Evolutionary conservation across 345 rosid species (phyloP).

Genomic region (Gossypium bickii): DNA sequence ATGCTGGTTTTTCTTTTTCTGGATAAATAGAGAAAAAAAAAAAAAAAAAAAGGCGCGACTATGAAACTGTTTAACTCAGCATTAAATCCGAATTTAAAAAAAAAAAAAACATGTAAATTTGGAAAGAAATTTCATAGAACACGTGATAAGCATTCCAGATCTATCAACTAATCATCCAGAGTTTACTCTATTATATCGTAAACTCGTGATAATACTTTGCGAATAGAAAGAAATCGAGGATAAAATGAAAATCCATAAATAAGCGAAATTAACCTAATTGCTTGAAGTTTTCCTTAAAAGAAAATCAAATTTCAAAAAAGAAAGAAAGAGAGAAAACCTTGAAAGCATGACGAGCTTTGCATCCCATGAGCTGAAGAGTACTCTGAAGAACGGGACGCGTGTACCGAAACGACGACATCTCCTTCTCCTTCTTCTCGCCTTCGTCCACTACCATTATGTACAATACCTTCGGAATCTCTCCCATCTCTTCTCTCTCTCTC

Average conservation of each 20-base stretch:
- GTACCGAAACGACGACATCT: conserved; percentile 58
- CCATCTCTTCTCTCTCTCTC: conserved; percentile 22
- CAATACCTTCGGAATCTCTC: conserved; percentile 65
- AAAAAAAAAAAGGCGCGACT: neutral
- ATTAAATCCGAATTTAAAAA: neutral
- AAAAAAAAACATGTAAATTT: neutral
- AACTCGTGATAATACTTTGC: neutral
- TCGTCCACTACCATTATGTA: conserved; percentile 76
- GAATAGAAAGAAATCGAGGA: neutral
- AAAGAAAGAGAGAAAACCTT: conserved; percentile 42
- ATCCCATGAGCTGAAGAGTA: conserved; percentile 94
- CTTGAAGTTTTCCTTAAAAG: neutral
- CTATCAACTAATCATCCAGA: conserved; percentile 4
- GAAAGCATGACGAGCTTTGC: conserved; percentile 96
- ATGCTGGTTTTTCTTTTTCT: neutral
- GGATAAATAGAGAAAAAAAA: neutral
- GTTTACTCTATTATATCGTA: neutral
- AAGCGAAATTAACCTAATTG: neutral
- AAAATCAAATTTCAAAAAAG: neutral
- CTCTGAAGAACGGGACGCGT: conserved; percentile 91
- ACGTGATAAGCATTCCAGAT: conserved; percentile 8
- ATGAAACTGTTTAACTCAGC: neutral
- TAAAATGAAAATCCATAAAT: neutral
- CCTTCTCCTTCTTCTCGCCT: conserved; percentile 26
- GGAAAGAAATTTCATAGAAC: neutral